These are phyloP conservation scores for Oemleria cerasiformis DNA, from an alignment of 306 rosid genomes.

Conservation along the genomic window DNA sequence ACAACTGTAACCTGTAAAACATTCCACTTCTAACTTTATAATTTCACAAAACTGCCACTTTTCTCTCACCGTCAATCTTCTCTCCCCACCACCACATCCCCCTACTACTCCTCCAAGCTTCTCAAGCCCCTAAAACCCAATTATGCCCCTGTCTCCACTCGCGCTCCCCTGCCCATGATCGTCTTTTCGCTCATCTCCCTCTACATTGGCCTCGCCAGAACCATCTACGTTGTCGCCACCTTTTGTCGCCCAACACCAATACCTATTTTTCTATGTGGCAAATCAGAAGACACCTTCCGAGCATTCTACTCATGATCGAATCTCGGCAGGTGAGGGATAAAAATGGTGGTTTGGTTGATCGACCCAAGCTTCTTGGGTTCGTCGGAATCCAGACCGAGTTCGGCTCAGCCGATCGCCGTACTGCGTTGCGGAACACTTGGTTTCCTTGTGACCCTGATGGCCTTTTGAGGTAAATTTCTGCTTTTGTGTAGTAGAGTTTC, in stretches of 20 bases:
- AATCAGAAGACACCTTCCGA: too few relatives aligned
- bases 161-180: slow-evolving; percentile 13
- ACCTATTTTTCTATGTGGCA: too few relatives aligned
- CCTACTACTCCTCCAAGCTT: too few relatives aligned
- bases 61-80: too few relatives aligned
- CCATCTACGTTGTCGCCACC: slow-evolving; percentile 20
- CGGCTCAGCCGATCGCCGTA: slow-evolving; percentile 29
- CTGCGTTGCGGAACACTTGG: slow-evolving; percentile 33
- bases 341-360: too few relatives aligned
- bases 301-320: slow-evolving; percentile 19
- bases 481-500: background rate
- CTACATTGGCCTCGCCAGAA: slow-evolving; percentile 27
- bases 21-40: background rate
- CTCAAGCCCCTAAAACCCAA: slow-evolving; percentile 19
- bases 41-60: slow-evolving; percentile 27
- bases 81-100: too few relatives aligned
- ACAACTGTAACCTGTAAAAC: background rate
- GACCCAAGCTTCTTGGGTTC: too few relatives aligned
- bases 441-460: slow-evolving; percentile 27
- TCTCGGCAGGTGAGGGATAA: too few relatives aligned
- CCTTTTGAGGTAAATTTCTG: slow-evolving; percentile 18
- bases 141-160: background rate
- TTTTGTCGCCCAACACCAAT: too few relatives aligned
- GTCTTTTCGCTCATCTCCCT: slow-evolving; percentile 23
- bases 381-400: slow-evolving; percentile 29